Evolutionary conservation across 2,329 filamentous ascomycete species (phyloP).

Genomic region (Endoconidiophora polonica): DNA sequence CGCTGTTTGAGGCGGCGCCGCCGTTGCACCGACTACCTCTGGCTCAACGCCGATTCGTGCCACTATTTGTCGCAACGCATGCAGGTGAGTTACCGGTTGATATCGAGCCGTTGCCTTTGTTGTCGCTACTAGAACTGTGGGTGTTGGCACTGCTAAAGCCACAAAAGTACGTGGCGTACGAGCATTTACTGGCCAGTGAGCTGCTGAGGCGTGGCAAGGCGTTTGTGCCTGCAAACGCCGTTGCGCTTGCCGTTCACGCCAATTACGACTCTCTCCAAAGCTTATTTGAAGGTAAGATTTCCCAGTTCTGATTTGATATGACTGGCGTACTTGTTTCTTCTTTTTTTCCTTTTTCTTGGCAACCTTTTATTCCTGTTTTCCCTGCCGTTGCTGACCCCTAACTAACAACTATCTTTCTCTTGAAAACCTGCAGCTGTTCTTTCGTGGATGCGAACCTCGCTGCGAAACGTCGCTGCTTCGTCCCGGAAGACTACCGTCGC

Average conservation of each 20-base stretch:
- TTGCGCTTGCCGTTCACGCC: slow-evolving; percentile 21
- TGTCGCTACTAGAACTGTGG: slow-evolving; percentile 34
- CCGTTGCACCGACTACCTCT: slow-evolving; percentile 24
- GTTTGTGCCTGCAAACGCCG: slow-evolving; percentile 26
- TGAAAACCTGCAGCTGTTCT: slow-evolving; percentile 21
- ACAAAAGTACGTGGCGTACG: slow-evolving; percentile 26
- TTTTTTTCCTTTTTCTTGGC: neutral
- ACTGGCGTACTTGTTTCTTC: neutral
- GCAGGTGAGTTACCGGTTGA: slow-evolving; percentile 30
- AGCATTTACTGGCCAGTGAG: slow-evolving; percentile 31
- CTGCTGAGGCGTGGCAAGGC: slow-evolving; percentile 26
- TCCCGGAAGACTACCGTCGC: slow-evolving; percentile 22
- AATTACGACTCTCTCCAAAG: slow-evolving; percentile 32
- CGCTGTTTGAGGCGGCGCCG: slow-evolving; percentile 27
- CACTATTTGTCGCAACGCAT: slow-evolving; percentile 35
- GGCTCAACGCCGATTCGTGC: slow-evolving; percentile 27
- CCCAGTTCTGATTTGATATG: too few relatives aligned
- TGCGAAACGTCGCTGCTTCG: slow-evolving; percentile 24
- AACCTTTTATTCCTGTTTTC: too few relatives aligned
- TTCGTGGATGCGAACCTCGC: slow-evolving; percentile 31
- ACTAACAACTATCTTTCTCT: neutral
- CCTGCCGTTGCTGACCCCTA: too few relatives aligned
- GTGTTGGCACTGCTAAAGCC: slow-evolving; percentile 35
- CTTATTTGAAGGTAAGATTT: slow-evolving; percentile 29
- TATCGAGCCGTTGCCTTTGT: slow-evolving; percentile 28